phyloP scores from a whole-genome alignment of 768 basidiomycete genomes.

The Terana coerulea region DNA sequence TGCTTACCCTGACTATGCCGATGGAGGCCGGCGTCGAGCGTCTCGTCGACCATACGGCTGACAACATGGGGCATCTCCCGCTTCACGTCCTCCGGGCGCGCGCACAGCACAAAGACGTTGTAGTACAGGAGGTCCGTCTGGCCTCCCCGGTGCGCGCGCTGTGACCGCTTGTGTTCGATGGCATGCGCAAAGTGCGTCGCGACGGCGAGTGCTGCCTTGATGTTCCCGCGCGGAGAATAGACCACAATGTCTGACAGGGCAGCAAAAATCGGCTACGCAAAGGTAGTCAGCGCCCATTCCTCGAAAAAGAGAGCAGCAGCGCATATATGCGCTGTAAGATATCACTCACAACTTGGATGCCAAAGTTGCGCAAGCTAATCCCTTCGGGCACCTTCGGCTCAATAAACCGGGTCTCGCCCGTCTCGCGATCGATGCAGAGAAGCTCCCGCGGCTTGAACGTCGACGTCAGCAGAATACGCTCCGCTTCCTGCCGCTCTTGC shows the following conservation, averaged over 20 bases:
- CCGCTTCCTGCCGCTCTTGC: background rate
- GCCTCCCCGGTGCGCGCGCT: slow-evolving; percentile 30
- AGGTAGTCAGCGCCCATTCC: slow-evolving; percentile 2
- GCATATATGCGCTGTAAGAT: slow-evolving; percentile 3
- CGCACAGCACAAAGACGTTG: slow-evolving; percentile 75
- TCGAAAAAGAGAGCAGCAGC: background rate
- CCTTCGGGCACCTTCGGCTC: slow-evolving; percentile 75
- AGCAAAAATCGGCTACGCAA: slow-evolving; percentile 69
- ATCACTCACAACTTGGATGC: slow-evolving; percentile 76
- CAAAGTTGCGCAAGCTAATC: slow-evolving; percentile 82
- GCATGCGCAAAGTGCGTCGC: slow-evolving; percentile 67
- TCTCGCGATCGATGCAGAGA: slow-evolving; percentile 21
- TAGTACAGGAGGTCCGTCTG: slow-evolving; percentile 44
- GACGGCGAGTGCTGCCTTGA: slow-evolving; percentile 50
- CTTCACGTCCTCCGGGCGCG: slow-evolving; percentile 43
- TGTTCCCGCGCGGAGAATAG: slow-evolving; percentile 72
- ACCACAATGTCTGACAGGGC: slow-evolving; percentile 88
- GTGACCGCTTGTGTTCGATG: slow-evolving; percentile 51
- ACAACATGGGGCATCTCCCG: slow-evolving; percentile 48
- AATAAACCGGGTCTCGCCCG: slow-evolving; percentile 57
- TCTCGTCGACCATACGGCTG: slow-evolving; percentile 42
- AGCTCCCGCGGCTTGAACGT: slow-evolving; percentile 34
- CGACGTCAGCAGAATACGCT: slow-evolving; percentile 18
- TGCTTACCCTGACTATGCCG: background rate
- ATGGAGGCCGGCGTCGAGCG: slow-evolving; percentile 24